phyloP scores from a whole-genome alignment of 352 stramenopile species.

The Phytophthora vignae region DNA sequence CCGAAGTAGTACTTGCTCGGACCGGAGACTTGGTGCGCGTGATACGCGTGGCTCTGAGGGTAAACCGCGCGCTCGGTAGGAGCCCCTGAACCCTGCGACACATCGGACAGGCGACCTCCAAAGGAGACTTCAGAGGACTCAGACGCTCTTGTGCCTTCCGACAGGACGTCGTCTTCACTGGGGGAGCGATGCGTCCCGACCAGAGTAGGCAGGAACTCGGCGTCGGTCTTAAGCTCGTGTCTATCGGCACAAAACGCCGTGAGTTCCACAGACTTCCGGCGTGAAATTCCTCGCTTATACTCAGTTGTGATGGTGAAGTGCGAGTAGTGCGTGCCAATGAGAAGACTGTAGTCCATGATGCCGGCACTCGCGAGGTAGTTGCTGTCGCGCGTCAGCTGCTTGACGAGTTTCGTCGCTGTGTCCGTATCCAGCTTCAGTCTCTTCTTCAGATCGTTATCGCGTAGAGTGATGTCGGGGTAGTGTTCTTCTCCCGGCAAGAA shows the following conservation, averaged over 20 bases:
- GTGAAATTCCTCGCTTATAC: constrained; percentile 37
- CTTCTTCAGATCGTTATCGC: constrained; percentile 91
- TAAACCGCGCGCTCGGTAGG: constrained; percentile 36
- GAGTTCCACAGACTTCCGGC: constrained; percentile 42
- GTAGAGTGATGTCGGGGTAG: constrained; percentile 82
- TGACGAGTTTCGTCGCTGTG: constrained; percentile 65
- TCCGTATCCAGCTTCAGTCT: constrained; percentile 71
- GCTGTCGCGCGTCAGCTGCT: constrained; percentile 85
- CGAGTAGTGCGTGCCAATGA: constrained; percentile 89
- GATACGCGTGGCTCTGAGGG: constrained; percentile 59
- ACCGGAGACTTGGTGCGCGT: constrained; percentile 81
- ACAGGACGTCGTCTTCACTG: constrained; percentile 30
- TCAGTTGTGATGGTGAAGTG: constrained; percentile 78
- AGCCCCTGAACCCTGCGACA: constrained; percentile 1
- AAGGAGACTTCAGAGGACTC: constrained; percentile 36
- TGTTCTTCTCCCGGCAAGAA: constrained; percentile 73
- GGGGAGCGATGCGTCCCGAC: constrained; percentile 35
- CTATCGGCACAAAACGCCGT: constrained; percentile 36
- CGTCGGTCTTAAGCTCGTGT: constrained; percentile 30
- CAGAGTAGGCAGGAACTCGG: constrained; percentile 55
- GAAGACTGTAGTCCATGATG: constrained; percentile 94
- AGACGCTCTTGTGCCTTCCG: constrained; percentile 35
- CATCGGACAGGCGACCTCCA: constrained; percentile 24
- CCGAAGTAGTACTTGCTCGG: constrained; percentile 92
- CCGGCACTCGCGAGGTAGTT: constrained; percentile 84